These are phyloP conservation scores for Xylariaceae sp. DNA, from an alignment of 2,329 filamentous ascomycete genomes.

Conservation along the genomic window DNA sequence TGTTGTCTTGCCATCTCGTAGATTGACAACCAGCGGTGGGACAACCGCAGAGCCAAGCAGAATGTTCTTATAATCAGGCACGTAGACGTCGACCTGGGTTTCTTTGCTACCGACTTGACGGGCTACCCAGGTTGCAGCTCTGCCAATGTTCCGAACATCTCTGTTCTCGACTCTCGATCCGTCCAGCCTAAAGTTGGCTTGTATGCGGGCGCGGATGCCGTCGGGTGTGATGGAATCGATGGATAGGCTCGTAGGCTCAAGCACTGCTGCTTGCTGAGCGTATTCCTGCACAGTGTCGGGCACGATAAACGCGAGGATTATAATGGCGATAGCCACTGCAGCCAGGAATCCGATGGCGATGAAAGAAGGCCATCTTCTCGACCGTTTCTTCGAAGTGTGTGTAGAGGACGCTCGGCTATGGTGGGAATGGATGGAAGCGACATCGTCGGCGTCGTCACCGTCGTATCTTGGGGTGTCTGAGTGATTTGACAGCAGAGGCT, in stretches of 20 bases:
- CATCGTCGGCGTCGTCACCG: conserved; percentile 32
- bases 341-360: conserved; percentile 68
- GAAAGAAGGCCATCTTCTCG: conserved; percentile 70
- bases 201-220: conserved; percentile 74
- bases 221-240: conserved; percentile 78
- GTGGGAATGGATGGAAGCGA: conserved; percentile 30
- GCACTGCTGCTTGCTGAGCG: conserved; percentile 73
- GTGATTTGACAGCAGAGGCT: conserved; percentile 46
- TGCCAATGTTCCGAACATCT: conserved; percentile 70
- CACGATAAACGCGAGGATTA: conserved; percentile 74
- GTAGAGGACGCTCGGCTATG: conserved; percentile 21
- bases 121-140: conserved; percentile 75
- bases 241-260: conserved; percentile 79
- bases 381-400: conserved; percentile 33
- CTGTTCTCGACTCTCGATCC: conserved; percentile 68
- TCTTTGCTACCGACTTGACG: conserved; percentile 69
- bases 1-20: conserved; percentile 75
- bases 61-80: conserved; percentile 77
- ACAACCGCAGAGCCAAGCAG: conserved; percentile 73
- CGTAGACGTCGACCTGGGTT: conserved; percentile 69
- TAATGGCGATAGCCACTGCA: conserved; percentile 60
- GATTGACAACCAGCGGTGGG: conserved; percentile 70
- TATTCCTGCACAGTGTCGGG: conserved; percentile 82
- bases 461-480: conserved; percentile 37
- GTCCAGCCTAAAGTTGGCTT: conserved; percentile 79